Percentiles rank a stretch among this genome's conserved stretches.
phyloP scores from a whole-genome alignment of 2,329 filamentous ascomycete genomes.

The Nemania serpens region DNA sequence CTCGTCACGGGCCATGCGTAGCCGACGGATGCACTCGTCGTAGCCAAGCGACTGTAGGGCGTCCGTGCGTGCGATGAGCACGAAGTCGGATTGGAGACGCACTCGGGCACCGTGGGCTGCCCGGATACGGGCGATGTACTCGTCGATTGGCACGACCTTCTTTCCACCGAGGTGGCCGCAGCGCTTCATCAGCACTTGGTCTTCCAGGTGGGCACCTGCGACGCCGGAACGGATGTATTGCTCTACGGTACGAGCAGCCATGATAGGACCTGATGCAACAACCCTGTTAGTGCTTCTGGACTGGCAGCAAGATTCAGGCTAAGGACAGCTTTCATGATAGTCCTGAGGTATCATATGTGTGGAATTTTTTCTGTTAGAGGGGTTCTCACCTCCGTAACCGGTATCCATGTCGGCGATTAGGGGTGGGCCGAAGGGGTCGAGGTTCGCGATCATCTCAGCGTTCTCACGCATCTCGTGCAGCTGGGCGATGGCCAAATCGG shows the following conservation, averaged over 20 bases:
- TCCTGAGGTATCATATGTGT: background rate
- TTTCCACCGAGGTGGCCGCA: conserved; percentile 69
- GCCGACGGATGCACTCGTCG: conserved; percentile 56
- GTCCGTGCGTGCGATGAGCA: conserved; percentile 69
- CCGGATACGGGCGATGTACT: conserved; percentile 60
- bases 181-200: conserved; percentile 61
- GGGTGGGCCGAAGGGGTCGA: conserved; percentile 51
- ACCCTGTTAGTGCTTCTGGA: conserved; percentile 14
- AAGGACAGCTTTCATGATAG: background rate
- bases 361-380: background rate
- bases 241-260: conserved; percentile 48
- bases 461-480: conserved; percentile 58
- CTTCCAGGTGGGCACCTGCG: conserved; percentile 43
- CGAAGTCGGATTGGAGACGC: conserved; percentile 57
- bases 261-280: conserved; percentile 42
- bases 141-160: conserved; percentile 56
- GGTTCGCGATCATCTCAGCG: conserved; percentile 57
- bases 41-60: conserved; percentile 62
- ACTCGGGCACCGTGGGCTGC: conserved; percentile 58
- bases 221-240: conserved; percentile 60
- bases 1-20: conserved; percentile 55
- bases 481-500: conserved; percentile 55
- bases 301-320: background rate
- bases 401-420: conserved; percentile 60
- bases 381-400: conserved; percentile 54